Percentiles rank a stretch among this genome's conserved stretches.
Conservation (phyloP, 305 asterid species). For the Ajuga reptans region DNA sequence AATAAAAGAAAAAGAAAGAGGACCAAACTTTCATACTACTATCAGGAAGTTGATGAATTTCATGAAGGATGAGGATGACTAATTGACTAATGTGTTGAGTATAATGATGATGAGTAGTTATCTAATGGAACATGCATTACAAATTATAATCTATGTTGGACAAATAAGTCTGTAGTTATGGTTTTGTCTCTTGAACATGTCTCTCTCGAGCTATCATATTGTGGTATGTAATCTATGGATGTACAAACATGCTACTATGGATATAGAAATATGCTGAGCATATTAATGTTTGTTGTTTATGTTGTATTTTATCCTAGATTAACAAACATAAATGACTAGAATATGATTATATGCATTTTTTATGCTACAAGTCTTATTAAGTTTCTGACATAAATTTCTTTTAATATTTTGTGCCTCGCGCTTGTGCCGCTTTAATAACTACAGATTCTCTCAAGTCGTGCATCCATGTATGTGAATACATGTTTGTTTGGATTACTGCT, state of each 20-base stretch:
- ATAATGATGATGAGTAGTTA: neutral
- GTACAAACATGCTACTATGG: neutral
- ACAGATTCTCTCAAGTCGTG: slow-evolving; percentile 6
- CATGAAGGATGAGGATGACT: neutral
- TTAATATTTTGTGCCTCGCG: neutral
- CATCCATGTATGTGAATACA: neutral
- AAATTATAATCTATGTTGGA: neutral
- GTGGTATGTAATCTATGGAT: neutral
- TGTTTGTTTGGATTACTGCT: neutral
- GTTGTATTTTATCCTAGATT: neutral
- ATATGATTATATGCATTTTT: neutral
- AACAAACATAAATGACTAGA: neutral
- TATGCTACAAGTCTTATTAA: neutral
- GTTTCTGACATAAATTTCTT: neutral
- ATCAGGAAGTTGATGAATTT: neutral
- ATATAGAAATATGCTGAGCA: neutral
- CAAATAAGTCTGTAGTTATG: neutral
- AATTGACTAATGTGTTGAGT: neutral
- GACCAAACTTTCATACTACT: neutral
- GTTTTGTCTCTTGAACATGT: neutral
- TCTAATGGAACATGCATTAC: neutral
- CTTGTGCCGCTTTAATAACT: neutral
- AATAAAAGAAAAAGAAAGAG: neutral
- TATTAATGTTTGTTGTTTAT: neutral
- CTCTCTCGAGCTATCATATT: neutral